Conservation (phyloP, 176 grass and related monocot species). For the Carex pumila region DNA sequence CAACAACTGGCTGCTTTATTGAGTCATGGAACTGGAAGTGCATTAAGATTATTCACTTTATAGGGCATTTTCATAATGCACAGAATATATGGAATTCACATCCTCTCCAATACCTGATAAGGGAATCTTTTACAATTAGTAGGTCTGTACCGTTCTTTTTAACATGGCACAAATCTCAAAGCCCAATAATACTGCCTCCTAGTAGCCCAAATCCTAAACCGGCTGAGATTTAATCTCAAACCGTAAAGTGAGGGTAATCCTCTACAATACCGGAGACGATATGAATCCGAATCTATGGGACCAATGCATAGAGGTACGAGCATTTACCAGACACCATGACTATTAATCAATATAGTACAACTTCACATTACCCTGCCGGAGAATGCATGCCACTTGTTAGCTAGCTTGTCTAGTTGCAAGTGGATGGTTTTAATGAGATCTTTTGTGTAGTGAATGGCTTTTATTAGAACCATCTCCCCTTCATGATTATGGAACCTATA, state of each 20-base stretch:
- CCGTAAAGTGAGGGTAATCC: too few species aligned
- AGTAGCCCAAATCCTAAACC: too few species aligned
- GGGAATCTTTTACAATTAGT: too few species aligned
- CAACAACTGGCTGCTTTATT: not conserved
- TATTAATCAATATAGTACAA: not conserved
- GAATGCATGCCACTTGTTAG: not conserved
- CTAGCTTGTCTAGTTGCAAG: not conserved
- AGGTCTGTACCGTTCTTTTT: too few species aligned
- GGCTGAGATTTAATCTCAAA: too few species aligned
- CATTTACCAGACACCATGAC: not conserved
- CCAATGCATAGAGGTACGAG: not conserved
- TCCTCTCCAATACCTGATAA: too few species aligned
- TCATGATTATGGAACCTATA: not conserved
- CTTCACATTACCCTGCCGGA: not conserved
- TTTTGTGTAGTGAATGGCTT: not conserved
- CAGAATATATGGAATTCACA: not conserved
- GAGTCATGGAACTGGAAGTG: conserved; percentile 11
- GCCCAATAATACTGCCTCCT: too few species aligned
- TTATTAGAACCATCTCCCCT: not conserved
- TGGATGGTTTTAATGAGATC: not conserved
- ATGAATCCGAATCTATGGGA: not conserved
- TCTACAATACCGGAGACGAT: too few species aligned
- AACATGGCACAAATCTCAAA: too few species aligned
- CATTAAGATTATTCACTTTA: conserved; percentile 22
- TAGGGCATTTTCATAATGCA: conserved; percentile 7